A percentile compares a stretch with the other conserved stretches of the same genome.
Evolutionary conservation across 176 grass and related monocot genomes (phyloP).

Genomic region (Paspalum vaginatum): DNA sequence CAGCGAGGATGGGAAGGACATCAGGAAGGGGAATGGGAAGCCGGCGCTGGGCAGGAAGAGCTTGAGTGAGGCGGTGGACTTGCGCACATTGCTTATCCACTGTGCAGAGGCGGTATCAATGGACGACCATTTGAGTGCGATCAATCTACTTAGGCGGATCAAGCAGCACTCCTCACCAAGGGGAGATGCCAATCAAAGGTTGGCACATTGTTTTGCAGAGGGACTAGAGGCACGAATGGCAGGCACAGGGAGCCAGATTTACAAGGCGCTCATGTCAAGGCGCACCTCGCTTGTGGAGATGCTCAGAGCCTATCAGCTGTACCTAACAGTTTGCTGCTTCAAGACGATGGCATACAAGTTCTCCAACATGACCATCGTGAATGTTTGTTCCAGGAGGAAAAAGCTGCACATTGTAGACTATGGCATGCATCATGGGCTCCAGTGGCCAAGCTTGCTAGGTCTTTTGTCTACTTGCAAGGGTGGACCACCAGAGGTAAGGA

Average conservation of each 20-base stretch:
- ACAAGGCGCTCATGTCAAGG: not conserved
- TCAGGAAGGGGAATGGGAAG: not conserved
- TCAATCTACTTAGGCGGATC: not conserved
- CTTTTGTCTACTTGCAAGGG: not conserved
- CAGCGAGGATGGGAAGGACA: not conserved
- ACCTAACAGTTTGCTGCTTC: not conserved
- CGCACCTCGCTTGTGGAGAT: not conserved
- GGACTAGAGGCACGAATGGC: not conserved
- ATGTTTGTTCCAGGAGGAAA: not conserved
- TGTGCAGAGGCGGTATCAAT: not conserved
- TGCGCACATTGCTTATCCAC: not conserved
- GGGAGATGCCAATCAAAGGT: not conserved
- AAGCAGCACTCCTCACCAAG: not conserved
- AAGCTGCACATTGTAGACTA: not conserved
- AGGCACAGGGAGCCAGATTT: slow-evolving; percentile 8
- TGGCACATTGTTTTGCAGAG: not conserved
- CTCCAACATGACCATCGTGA: not conserved
- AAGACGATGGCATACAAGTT: not conserved
- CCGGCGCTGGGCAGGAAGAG: not conserved
- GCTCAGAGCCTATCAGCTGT: slow-evolving; percentile 1
- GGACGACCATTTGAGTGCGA: not conserved
- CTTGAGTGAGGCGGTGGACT: not conserved
- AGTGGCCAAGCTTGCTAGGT: not conserved
- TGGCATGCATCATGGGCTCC: not conserved
- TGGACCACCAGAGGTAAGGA: not conserved